phyloP scores from a whole-genome alignment of 192 early-diverging fungal genomes.

The Lunasporangiospora selenospora region DNA sequence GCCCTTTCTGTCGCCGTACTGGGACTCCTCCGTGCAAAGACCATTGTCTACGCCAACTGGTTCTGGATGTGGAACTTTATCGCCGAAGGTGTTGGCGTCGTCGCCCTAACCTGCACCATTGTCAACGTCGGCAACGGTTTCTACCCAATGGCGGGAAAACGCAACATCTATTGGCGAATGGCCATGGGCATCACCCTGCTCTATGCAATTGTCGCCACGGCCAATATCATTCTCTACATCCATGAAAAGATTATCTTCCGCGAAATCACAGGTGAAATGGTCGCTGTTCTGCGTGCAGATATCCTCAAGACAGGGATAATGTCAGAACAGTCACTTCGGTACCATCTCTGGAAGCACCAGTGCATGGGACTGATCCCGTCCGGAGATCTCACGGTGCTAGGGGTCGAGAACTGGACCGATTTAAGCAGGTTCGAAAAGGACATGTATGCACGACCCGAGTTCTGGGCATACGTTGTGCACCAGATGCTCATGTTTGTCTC shows the following conservation, averaged over 20 bases:
- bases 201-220: conserved; percentile 9
- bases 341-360: too few species aligned
- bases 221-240: conserved; percentile 7
- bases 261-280: background rate
- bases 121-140: conserved; percentile 31
- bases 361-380: background rate
- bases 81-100: conserved; percentile 15
- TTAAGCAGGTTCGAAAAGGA: background rate
- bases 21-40: background rate
- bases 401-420: conserved; percentile 2
- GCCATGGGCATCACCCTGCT: conserved; percentile 9
- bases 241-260: conserved; percentile 6
- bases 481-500: conserved; percentile 24
- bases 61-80: conserved; percentile 38
- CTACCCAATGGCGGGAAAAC: conserved; percentile 22
- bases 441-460: background rate
- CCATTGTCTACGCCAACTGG: background rate
- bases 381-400: background rate
- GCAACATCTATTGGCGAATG: conserved; percentile 14
- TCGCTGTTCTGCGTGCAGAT: background rate
- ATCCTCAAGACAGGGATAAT: background rate
- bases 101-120: conserved; percentile 10
- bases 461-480: conserved; percentile 1
- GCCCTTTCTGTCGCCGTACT: conserved; percentile 4
- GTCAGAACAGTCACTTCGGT: too few species aligned